These are phyloP conservation scores for Penstemon davidsonii DNA, from an alignment of 257 asterid species.

Conservation along the genomic window DNA sequence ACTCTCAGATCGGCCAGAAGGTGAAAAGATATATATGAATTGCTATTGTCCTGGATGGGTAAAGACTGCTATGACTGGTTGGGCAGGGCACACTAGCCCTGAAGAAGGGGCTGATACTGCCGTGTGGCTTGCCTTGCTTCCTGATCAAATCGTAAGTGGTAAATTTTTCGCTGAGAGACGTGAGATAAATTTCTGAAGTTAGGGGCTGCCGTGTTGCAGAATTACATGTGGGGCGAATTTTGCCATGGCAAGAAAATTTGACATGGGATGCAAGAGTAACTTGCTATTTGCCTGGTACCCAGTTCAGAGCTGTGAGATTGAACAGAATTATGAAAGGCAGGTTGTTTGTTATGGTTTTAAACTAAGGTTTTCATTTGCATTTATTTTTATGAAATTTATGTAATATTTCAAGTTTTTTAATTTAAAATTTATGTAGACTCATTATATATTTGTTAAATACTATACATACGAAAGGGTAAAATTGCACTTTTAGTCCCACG, in stretches of 20 bases:
- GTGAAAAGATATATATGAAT: slow-evolving; percentile 63
- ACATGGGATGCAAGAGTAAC: no score
- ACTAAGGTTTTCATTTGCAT: no score
- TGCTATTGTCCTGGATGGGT: slow-evolving; percentile 98
- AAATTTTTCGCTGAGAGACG: slow-evolving; percentile 89
- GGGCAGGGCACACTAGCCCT: slow-evolving; percentile 81
- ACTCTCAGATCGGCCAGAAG: slow-evolving; percentile 53
- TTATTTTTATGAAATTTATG: no score
- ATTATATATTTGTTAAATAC: no score
- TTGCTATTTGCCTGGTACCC: no score
- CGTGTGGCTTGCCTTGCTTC: slow-evolving; percentile 85
- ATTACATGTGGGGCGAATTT: slow-evolving; percentile 6
- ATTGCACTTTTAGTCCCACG: no score
- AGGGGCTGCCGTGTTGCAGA: background rate
- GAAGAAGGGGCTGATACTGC: slow-evolving; percentile 97
- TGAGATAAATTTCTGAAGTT: slow-evolving; percentile 63
- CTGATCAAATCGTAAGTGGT: slow-evolving; percentile 55
- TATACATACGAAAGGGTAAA: no score
- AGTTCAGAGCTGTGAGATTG: no score
- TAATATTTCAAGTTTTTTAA: no score
- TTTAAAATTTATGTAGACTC: no score
- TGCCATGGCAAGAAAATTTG: background rate
- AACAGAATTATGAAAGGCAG: no score
- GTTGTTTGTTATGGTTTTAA: no score
- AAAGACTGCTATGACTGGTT: slow-evolving; percentile 90